Evolutionary conservation across 108 stramenopile genomes (phyloP).

Genomic region (Chaetoceros tenuissimus): DNA sequence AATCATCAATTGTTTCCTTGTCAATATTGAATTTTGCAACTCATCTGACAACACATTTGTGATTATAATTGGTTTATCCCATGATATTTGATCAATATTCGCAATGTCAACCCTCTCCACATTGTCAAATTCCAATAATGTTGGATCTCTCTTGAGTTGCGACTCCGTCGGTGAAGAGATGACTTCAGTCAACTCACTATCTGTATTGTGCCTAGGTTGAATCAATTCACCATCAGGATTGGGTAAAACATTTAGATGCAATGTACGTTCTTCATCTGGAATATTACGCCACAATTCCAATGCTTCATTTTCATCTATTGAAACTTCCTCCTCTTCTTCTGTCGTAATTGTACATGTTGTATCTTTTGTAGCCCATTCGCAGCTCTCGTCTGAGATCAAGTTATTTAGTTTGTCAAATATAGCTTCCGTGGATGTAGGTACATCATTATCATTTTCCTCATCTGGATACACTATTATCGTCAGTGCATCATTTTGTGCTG

Average conservation of each 20-base stretch:
- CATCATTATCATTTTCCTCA: no score
- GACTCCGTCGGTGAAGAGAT: no score
- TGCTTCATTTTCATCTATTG: constrained; percentile 18
- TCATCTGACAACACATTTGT: constrained; percentile 3
- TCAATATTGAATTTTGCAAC: neutral
- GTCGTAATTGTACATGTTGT: no score
- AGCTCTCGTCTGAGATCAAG: no score
- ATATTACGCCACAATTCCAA: constrained; percentile 14
- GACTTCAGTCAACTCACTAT: no score
- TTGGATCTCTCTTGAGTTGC: constrained; percentile 26
- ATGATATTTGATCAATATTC: neutral
- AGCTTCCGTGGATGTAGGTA: no score
- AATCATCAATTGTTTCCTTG: constrained; percentile 4
- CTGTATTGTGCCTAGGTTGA: constrained; percentile 8
- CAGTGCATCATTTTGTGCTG: no score
- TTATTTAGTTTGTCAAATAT: no score
- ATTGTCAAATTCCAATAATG: constrained; percentile 19
- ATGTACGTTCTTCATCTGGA: constrained; percentile 15
- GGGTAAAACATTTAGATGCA: constrained; percentile 14
- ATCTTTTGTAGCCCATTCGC: no score
- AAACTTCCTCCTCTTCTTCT: constrained; percentile 18
- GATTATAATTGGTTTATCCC: constrained; percentile 14
- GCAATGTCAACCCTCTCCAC: constrained; percentile 13
- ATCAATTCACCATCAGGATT: constrained; percentile 19
- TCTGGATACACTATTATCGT: no score